These are phyloP conservation scores for Chloranthus sessilifolius DNA, from an alignment of 164 flowering plant species.

Conservation along the genomic window DNA sequence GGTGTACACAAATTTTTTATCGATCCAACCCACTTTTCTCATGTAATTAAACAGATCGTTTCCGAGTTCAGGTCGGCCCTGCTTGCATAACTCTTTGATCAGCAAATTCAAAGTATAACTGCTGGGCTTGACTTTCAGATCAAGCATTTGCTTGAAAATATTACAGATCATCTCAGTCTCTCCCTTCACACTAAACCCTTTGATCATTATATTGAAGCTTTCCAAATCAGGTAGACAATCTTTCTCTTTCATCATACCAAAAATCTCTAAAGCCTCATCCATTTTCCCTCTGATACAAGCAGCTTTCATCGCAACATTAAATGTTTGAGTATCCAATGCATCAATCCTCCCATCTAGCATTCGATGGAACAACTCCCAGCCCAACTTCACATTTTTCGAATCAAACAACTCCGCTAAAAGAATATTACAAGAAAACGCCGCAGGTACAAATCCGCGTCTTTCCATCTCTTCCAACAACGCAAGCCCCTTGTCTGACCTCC, in stretches of 20 bases:
- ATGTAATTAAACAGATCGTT: constrained; percentile 18
- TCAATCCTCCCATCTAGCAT: constrained; percentile 12
- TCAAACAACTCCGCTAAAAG: constrained; percentile 6
- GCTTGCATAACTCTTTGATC: constrained; percentile 18
- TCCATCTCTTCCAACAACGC: constrained; percentile 14
- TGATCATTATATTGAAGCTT: constrained; percentile 15
- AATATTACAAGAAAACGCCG: constrained; percentile 6
- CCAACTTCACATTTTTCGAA: constrained; percentile 7
- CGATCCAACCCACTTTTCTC: constrained; percentile 23
- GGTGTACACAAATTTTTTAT: constrained; percentile 18
- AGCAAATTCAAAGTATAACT: constrained; percentile 15
- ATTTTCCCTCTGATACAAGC: constrained; percentile 12
- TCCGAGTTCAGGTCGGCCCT: constrained; percentile 17
- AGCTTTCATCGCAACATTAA: constrained; percentile 14
- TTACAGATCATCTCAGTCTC: constrained; percentile 12
- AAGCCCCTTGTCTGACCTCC: constrained; percentile 6
- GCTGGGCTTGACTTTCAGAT: constrained; percentile 13
- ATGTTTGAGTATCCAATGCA: constrained; percentile 13
- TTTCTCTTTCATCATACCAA: constrained; percentile 10
- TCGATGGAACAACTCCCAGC: constrained; percentile 13
- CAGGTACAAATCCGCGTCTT: constrained; percentile 9
- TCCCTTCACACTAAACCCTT: constrained; percentile 16
- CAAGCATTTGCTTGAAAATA: constrained; percentile 18
- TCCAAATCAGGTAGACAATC: constrained; percentile 15
- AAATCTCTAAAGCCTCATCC: constrained; percentile 10